Percentiles rank a stretch among this genome's conserved stretches.
phyloP scores from a whole-genome alignment of 1,284 basidiomycete species.

The Boletellus deceptivus region DNA sequence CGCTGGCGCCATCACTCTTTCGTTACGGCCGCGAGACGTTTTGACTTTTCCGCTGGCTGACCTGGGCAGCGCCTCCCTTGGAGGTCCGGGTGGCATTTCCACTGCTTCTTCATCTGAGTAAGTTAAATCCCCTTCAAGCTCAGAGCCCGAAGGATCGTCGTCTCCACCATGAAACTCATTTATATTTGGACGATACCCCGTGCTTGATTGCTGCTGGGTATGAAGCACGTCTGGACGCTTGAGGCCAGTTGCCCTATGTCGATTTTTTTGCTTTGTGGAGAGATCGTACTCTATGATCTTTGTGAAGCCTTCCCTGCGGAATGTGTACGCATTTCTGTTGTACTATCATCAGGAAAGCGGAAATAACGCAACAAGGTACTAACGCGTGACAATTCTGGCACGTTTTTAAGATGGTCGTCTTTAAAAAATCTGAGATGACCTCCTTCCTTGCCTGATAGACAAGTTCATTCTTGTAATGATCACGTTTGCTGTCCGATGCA shows the following conservation, averaged over 20 bases:
- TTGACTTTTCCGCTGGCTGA: conserved; percentile 81
- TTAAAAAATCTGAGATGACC: conserved; percentile 82
- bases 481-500: conserved; percentile 62
- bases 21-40: conserved; percentile 73
- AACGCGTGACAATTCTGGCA: conserved; percentile 87
- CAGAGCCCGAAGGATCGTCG: conserved; percentile 40
- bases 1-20: conserved; percentile 86
- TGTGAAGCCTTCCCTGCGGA: conserved; percentile 91
- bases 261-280: conserved; percentile 73
- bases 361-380: conserved; percentile 36
- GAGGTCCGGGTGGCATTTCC: conserved; percentile 20
- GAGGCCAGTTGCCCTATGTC: conserved; percentile 54
- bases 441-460: conserved; percentile 89
- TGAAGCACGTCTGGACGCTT: conserved; percentile 72
- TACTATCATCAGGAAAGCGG: conserved; percentile 4
- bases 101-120: conserved; percentile 49
- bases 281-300: conserved; percentile 96
- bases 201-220: conserved; percentile 39
- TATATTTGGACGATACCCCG: conserved; percentile 16
- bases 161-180: conserved; percentile 45
- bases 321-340: conserved; percentile 76
- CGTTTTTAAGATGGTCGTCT: conserved; percentile 62
- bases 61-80: conserved; percentile 44
- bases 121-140: conserved; percentile 45
- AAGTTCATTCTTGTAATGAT: conserved; percentile 85